Conservation (phyloP, 2,329 filamentous ascomycete species). For the Aschersonia sp. region DNA sequence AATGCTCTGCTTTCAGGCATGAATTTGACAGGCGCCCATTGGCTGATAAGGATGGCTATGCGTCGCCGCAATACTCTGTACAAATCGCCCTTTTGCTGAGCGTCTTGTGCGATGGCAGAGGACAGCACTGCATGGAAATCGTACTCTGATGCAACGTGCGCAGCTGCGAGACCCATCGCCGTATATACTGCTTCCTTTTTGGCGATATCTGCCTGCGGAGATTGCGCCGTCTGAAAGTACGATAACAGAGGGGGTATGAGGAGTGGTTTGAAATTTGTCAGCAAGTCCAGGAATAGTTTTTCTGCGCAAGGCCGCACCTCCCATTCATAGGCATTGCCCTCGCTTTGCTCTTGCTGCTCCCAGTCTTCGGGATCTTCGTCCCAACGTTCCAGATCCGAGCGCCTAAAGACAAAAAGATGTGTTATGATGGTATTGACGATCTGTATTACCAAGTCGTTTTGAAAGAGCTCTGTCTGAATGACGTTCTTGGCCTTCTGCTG, state of each 20-base stretch:
- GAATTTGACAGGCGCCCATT: slow-evolving; percentile 76
- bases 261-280: slow-evolving; percentile 75
- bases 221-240: slow-evolving; percentile 69
- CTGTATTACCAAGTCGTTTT: slow-evolving; percentile 59
- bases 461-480: slow-evolving; percentile 62
- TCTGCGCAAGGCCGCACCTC: slow-evolving; percentile 86
- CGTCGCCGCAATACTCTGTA: slow-evolving; percentile 78
- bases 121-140: slow-evolving; percentile 74
- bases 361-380: slow-evolving; percentile 90
- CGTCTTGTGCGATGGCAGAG: slow-evolving; percentile 63
- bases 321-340: slow-evolving; percentile 80
- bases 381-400: slow-evolving; percentile 79
- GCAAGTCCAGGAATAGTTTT: slow-evolving; percentile 81
- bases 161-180: slow-evolving; percentile 73
- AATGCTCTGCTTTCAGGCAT: slow-evolving; percentile 52
- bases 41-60: slow-evolving; percentile 74
- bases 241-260: slow-evolving; percentile 64
- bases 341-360: slow-evolving; percentile 79
- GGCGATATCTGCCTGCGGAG: slow-evolving; percentile 51
- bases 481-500: slow-evolving; percentile 53
- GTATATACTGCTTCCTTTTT: slow-evolving; percentile 92
- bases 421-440: slow-evolving; percentile 77
- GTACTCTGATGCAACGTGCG: slow-evolving; percentile 56
- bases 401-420: slow-evolving; percentile 75
- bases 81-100: slow-evolving; percentile 44